phyloP scores from a whole-genome alignment of 2,329 filamentous ascomycete genomes.

The Aaosphaeria pasadenensis region DNA sequence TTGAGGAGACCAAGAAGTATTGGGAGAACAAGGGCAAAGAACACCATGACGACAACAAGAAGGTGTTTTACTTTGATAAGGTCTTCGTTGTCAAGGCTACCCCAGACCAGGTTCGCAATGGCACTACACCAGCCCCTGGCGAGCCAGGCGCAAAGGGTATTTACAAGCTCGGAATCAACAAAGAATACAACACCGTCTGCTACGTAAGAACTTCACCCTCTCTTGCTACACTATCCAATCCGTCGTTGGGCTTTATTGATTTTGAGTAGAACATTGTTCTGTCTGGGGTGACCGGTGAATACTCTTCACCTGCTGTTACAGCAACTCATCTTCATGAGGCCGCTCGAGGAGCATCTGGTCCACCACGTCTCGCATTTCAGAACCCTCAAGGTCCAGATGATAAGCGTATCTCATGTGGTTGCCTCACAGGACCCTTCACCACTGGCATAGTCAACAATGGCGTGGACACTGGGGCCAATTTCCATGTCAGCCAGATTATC shows the following conservation, averaged over 20 bases:
- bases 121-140: slow-evolving; percentile 39
- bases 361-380: slow-evolving; percentile 46
- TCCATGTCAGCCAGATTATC: slow-evolving; percentile 52
- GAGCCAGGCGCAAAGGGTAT: slow-evolving; percentile 45
- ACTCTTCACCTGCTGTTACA: slow-evolving; percentile 49
- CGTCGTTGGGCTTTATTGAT: not conserved
- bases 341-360: slow-evolving; percentile 45
- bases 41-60: slow-evolving; percentile 16
- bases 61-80: slow-evolving; percentile 46
- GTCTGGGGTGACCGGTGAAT: slow-evolving; percentile 48
- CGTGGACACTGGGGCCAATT: slow-evolving; percentile 46
- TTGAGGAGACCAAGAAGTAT: slow-evolving; percentile 19
- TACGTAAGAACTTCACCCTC: slow-evolving; percentile 20
- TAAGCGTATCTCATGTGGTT: slow-evolving; percentile 20
- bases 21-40: slow-evolving; percentile 15
- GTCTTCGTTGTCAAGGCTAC: slow-evolving; percentile 49
- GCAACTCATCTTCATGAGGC: slow-evolving; percentile 57
- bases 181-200: slow-evolving; percentile 43
- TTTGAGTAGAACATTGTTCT: slow-evolving; percentile 48
- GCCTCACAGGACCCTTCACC: slow-evolving; percentile 26
- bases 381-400: slow-evolving; percentile 37
- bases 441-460: slow-evolving; percentile 37
- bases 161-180: slow-evolving; percentile 55
- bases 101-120: slow-evolving; percentile 50
- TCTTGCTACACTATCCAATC: not conserved